phyloP scores from a whole-genome alignment of 1,284 basidiomycete species.

The Fomitopsis schrenkii region DNA sequence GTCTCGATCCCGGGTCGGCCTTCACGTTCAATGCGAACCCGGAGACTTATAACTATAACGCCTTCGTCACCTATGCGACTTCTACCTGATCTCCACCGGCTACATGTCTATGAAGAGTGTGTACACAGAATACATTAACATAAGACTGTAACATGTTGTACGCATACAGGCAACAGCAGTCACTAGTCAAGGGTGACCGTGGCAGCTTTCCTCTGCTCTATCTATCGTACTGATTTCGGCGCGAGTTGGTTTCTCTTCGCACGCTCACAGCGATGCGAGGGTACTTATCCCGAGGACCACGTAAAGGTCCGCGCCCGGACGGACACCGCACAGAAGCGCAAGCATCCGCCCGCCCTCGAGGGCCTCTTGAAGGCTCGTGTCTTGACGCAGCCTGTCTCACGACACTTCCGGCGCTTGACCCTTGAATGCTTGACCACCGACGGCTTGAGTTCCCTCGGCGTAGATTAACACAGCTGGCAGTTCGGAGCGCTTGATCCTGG shows the following conservation, averaged over 20 bases:
- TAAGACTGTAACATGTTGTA: background rate
- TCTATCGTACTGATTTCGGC: background rate
- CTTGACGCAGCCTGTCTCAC: background rate
- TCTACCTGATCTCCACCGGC: background rate
- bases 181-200: too few relatives aligned
- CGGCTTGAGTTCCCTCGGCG: background rate
- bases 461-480: too few relatives aligned
- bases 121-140: background rate
- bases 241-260: background rate
- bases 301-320: background rate
- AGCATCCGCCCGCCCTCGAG: background rate
- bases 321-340: background rate
- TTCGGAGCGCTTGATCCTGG: too few relatives aligned
- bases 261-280: background rate
- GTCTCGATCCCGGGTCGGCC: slow-evolving; percentile 23
- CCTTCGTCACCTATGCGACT: slow-evolving; percentile 26
- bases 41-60: slow-evolving; percentile 40
- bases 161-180: too few relatives aligned
- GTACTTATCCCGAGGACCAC: background rate
- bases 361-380: background rate
- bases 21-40: slow-evolving; percentile 31
- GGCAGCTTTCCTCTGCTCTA: background rate
- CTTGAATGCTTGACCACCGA: background rate
- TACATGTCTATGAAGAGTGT: background rate
- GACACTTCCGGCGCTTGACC: background rate